Conservation (phyloP, 1,284 basidiomycete species). For the Trichosporon sp. region DNA sequence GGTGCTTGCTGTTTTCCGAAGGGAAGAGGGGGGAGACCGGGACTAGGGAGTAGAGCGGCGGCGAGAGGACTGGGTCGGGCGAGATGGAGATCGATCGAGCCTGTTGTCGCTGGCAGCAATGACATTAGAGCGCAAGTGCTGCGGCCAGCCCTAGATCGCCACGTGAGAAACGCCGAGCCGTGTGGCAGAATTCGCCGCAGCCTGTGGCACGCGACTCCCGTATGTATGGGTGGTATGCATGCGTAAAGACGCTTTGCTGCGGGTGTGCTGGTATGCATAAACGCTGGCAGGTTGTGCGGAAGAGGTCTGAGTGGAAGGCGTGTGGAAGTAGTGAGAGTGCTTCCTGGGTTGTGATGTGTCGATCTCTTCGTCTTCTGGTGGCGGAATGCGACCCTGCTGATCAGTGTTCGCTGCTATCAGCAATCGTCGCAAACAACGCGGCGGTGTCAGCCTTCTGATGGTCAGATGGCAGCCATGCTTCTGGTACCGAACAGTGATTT, state of each 20-base stretch:
- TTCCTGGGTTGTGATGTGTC: background rate
- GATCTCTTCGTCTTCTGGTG: background rate
- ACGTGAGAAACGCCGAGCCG: background rate
- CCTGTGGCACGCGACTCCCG: no score
- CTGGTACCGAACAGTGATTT: no score
- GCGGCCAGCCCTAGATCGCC: background rate
- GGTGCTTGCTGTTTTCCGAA: conserved; percentile 2
- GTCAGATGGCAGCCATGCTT: no score
- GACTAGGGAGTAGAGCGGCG: background rate
- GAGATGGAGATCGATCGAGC: background rate
- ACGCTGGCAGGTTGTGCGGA: no score
- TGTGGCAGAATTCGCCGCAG: background rate
- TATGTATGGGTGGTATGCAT: background rate
- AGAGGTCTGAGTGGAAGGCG: no score
- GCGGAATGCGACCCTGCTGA: background rate
- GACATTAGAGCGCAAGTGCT: background rate
- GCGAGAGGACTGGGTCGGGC: background rate
- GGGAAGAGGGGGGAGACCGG: background rate
- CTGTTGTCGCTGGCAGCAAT: background rate
- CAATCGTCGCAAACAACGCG: no score
- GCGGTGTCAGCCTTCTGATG: no score
- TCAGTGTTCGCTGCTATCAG: no score
- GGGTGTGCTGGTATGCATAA: background rate
- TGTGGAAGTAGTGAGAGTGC: background rate
- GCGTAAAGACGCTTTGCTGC: background rate